Conservation (phyloP, 345 rosid genomes). For the Linum trigynum region DNA sequence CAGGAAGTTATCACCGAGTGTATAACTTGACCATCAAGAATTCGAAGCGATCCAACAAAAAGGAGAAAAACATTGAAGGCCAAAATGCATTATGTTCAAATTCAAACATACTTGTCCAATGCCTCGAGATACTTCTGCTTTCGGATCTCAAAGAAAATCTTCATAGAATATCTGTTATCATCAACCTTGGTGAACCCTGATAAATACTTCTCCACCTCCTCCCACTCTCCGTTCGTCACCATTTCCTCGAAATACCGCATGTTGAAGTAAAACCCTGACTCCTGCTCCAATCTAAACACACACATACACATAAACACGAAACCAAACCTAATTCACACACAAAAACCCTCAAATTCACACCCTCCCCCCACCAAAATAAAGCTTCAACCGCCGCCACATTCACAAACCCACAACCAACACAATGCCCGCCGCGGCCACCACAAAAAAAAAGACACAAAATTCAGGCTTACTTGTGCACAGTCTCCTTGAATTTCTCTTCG, state of each 20-base stretch:
- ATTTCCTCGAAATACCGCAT: constrained; percentile 67
- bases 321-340: not conserved
- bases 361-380: not conserved
- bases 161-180: constrained; percentile 81
- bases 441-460: not conserved
- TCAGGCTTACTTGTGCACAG: constrained; percentile 51
- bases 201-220: constrained; percentile 67
- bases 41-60: not conserved
- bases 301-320: not conserved
- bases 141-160: constrained; percentile 81
- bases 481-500: constrained; percentile 47
- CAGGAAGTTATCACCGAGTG: not conserved
- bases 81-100: not conserved
- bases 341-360: not conserved
- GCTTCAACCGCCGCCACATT: not conserved
- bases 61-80: not conserved
- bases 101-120: constrained; percentile 45
- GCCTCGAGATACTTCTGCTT: constrained; percentile 89
- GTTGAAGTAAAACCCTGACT: constrained; percentile 77
- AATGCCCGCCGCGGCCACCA: not conserved
- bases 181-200: constrained; percentile 87
- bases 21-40: not conserved
- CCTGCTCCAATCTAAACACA: constrained; percentile 55
- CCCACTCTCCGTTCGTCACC: constrained; percentile 81
- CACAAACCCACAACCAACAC: not conserved